Evolutionary conservation across 2,329 filamentous ascomycete genomes (phyloP).

Genomic region (Xylariaceae sp.): DNA sequence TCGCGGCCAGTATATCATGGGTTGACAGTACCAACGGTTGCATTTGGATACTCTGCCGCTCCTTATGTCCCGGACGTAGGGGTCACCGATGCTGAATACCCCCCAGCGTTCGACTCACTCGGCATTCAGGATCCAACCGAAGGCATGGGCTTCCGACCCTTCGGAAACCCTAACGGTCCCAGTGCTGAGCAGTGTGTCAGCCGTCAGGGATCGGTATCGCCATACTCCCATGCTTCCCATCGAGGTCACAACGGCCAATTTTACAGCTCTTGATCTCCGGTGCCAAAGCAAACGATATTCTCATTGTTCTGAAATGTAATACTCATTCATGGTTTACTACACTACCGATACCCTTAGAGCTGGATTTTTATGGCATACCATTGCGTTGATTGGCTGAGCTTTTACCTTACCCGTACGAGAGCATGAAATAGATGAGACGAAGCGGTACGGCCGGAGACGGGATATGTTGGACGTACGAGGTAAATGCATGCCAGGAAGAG

Average conservation of each 20-base stretch:
- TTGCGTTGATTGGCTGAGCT: not conserved
- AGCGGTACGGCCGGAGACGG: too few relatives aligned
- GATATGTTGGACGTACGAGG: too few relatives aligned
- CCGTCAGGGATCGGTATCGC: conserved; percentile 40
- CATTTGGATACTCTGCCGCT: conserved; percentile 27
- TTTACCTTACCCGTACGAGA: too few relatives aligned
- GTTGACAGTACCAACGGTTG: conserved; percentile 29
- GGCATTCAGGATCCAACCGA: conserved; percentile 36
- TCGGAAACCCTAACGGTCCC: conserved; percentile 32
- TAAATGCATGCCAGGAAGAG: too few relatives aligned
- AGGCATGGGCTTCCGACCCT: conserved; percentile 33
- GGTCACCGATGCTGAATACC: conserved; percentile 34
- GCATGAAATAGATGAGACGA: too few relatives aligned
- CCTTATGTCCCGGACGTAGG: conserved; percentile 33
- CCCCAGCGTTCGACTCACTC: conserved; percentile 37
- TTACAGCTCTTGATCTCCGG: conserved; percentile 29
- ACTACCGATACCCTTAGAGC: conserved; percentile 21
- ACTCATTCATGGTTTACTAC: conserved; percentile 8
- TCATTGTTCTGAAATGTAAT: conserved; percentile 19
- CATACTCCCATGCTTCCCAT: conserved; percentile 41
- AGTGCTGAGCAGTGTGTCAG: conserved; percentile 37
- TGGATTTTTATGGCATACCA: not conserved
- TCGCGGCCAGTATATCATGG: conserved; percentile 30
- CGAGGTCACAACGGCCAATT: conserved; percentile 35
- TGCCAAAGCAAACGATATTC: not conserved